These are phyloP conservation scores for Candida krabiensis DNA, from an alignment of 805 yeast genomes.

Conservation along the genomic window DNA sequence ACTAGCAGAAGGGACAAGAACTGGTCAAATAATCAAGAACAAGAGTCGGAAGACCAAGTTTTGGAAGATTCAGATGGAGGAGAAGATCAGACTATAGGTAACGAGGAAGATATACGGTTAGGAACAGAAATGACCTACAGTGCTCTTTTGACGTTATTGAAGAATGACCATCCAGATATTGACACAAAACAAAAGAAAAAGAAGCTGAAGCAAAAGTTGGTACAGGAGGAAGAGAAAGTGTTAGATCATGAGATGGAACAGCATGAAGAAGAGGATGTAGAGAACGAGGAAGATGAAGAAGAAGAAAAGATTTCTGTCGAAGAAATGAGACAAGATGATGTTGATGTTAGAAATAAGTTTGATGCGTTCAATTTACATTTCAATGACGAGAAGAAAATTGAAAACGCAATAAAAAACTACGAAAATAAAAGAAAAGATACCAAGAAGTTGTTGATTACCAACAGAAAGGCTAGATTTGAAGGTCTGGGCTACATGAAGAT, in stretches of 20 bases:
- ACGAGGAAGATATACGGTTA: constrained; percentile 13
- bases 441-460: constrained; percentile 22
- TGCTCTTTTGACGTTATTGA: constrained; percentile 30
- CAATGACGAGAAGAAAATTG: constrained; percentile 46
- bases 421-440: constrained; percentile 9
- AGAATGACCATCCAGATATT: constrained; percentile 22
- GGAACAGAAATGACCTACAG: constrained; percentile 24
- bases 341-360: constrained; percentile 21
- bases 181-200: constrained; percentile 8
- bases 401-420: constrained; percentile 28
- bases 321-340: constrained; percentile 39
- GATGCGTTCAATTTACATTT: constrained; percentile 85
- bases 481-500: constrained; percentile 32
- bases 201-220: constrained; percentile 11
- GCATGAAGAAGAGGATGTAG: constrained; percentile 14
- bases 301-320: constrained; percentile 31
- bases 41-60: constrained; percentile 26
- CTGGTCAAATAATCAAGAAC: constrained; percentile 31
- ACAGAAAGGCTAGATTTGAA: constrained; percentile 11
- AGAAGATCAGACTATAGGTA: constrained; percentile 19
- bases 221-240: constrained; percentile 20
- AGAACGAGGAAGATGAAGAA: constrained; percentile 16
- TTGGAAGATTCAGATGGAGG: constrained; percentile 13
- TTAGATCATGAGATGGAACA: constrained; percentile 7
- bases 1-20: constrained; percentile 42